Conservation (phyloP, 768 basidiomycete genomes). For the Auricularia sp. region DNA sequence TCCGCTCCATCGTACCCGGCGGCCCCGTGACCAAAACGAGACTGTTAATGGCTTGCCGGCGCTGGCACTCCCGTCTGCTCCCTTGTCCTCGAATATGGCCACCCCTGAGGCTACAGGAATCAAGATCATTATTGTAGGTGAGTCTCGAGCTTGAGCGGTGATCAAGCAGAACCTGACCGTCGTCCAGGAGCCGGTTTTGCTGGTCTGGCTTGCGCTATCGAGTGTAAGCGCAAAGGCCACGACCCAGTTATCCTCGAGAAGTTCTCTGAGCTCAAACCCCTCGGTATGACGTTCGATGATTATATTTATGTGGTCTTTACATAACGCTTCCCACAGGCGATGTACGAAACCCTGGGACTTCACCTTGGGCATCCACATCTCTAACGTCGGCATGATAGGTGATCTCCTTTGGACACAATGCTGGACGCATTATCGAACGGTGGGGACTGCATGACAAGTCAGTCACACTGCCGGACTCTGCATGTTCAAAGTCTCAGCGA, state of each 20-base stretch:
- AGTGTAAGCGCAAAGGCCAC: constrained; percentile 16
- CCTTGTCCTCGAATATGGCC: too few species aligned
- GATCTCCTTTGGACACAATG: constrained; percentile 14
- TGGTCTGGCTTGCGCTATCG: constrained; percentile 22
- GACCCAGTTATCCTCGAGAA: constrained; percentile 17
- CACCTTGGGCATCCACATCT: neutral
- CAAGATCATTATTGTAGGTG: too few species aligned
- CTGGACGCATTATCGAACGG: constrained; percentile 17
- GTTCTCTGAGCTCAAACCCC: constrained; percentile 10
- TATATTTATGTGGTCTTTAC: too few species aligned
- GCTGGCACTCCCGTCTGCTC: too few species aligned
- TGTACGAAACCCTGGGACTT: too few species aligned
- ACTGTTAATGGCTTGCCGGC: too few species aligned
- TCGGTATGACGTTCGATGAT: constrained; percentile 11
- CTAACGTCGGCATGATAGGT: constrained; percentile 5
- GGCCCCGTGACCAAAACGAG: too few species aligned
- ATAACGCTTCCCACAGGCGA: neutral
- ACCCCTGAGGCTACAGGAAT: too few species aligned
- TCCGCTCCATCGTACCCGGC: too few species aligned
- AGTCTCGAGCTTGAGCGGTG: too few species aligned
- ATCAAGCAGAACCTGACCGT: too few species aligned
- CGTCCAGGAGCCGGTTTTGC: constrained; percentile 16
- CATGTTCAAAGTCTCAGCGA: constrained; percentile 3
- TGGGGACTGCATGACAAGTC: constrained; percentile 16
- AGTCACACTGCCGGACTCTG: constrained; percentile 6